Evolutionary conservation across 2,329 filamentous ascomycete genomes (phyloP), one percentile per base, ranked within the genome.

Genomic region (Westerdykella sp.): DNA sequence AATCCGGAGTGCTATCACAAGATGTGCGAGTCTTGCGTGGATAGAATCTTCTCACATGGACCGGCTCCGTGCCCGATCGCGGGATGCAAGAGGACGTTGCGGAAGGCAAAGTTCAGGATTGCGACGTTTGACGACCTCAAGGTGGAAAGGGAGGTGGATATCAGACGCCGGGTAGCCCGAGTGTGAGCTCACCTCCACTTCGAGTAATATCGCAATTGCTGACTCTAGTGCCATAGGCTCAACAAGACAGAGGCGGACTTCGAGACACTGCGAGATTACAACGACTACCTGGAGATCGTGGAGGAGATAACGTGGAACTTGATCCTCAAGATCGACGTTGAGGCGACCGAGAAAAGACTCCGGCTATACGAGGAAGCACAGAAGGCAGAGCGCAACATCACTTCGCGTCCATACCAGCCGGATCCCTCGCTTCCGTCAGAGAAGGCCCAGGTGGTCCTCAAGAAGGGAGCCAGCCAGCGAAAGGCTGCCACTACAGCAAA

Each of bases 1-100:
- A 96, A 97, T 67, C 88, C 91, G 7, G 89, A 95, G 75, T 98
- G 93, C 78, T 98, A 98, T 75, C 93, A 98, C 75, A 88, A 88
- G 55, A 97, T 98, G 87, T 98, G 93, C 75, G 85, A 88, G 66
- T 90, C 87, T 44, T 98, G 93, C 72, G 90, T 97, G 34, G 86
- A 91, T 68, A 85, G 91, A 43, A 87, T 97, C 57, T 98, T 97
- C 76, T 85, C 85, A 30, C 83, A 87, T 43, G 93, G 93, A 0
- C 93, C 93, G 1, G 87, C 89, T 43, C 86, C 89, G 48, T 98
- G 94, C 63, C 93, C 93, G 1, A 87, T 96, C 45, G 87, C 87
- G 0, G 86, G 85, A 34, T 98, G 93, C 70, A 80, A 82, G 63
- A 84, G 86, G 66, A 97, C 89, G 1, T 76, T 98, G 5, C 84